A percentile compares a stretch with the other conserved stretches of the same genome.
Evolutionary conservation across 208 protist species (phyloP).

Genomic region (Angomonas desouzai): DNA sequence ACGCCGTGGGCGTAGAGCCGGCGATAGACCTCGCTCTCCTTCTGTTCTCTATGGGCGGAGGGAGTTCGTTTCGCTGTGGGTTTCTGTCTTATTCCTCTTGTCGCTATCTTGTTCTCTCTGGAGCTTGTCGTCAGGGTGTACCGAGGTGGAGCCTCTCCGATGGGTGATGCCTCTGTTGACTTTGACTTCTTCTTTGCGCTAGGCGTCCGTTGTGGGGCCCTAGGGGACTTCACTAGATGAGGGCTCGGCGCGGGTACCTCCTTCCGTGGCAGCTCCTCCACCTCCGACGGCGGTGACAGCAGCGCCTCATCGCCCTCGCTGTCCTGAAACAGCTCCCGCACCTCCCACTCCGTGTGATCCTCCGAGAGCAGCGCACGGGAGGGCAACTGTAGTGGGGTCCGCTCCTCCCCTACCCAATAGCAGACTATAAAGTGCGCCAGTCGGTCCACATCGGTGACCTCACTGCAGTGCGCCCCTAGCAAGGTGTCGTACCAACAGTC

Average conservation of each 20-base stretch:
- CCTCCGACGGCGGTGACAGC: background rate
- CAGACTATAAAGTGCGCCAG: conserved; percentile 43
- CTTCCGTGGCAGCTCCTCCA: background rate
- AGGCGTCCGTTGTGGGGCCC: no score
- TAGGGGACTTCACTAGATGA: background rate
- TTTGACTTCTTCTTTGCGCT: background rate
- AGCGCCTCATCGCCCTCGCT: conserved; percentile 3
- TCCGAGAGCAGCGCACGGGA: background rate
- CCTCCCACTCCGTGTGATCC: background rate
- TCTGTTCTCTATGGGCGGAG: background rate
- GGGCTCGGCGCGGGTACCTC: background rate
- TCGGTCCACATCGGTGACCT: conserved; percentile 37
- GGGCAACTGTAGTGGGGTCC: conserved; percentile 15
- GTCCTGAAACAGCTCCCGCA: background rate
- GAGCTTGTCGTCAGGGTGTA: background rate
- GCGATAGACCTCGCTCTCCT: background rate
- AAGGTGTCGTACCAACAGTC: conserved; percentile 84
- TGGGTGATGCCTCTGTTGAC: background rate
- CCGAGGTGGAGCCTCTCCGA: background rate
- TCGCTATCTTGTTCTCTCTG: background rate
- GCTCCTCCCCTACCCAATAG: conserved; percentile 29
- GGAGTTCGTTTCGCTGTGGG: background rate
- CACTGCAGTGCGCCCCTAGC: conserved; percentile 31
- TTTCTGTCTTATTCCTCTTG: background rate
- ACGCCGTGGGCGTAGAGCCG: background rate